A percentile compares a stretch with the other conserved stretches of the same genome.
phyloP scores from a whole-genome alignment of 2,329 filamentous ascomycete genomes.

The Sclerotinia minor region DNA sequence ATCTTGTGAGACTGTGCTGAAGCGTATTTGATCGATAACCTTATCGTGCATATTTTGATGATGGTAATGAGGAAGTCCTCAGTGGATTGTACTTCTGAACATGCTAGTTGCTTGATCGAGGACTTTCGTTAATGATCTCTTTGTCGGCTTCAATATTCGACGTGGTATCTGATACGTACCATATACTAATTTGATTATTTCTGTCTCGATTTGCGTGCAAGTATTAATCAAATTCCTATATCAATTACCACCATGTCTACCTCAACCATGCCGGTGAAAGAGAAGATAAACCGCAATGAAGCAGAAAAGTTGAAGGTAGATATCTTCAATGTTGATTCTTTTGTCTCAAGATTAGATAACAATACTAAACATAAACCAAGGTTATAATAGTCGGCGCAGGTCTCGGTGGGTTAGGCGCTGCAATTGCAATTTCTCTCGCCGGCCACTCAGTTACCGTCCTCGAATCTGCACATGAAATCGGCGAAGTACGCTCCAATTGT shows the following conservation, averaged over 20 bases:
- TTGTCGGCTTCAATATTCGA: neutral
- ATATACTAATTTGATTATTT: neutral
- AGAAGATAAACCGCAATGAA: slow-evolving; percentile 10
- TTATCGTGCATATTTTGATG: neutral
- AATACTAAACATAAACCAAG: slow-evolving; percentile 21
- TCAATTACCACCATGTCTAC: neutral
- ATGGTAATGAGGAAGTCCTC: neutral
- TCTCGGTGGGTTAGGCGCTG: slow-evolving; percentile 52
- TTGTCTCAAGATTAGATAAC: neutral
- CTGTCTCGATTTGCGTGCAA: neutral
- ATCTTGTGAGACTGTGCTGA: slow-evolving; percentile 2
- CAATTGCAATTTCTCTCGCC: slow-evolving; percentile 36
- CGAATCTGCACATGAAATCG: slow-evolving; percentile 46
- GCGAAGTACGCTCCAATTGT: slow-evolving; percentile 42
- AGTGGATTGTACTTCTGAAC: neutral
- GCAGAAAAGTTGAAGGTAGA: slow-evolving; percentile 31
- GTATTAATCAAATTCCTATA: no score
- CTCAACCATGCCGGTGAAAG: slow-evolving; percentile 9
- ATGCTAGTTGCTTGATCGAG: neutral
- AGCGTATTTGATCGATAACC: neutral
- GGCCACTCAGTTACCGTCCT: slow-evolving; percentile 46
- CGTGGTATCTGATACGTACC: neutral
- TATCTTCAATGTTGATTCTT: neutral
- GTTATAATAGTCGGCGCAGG: slow-evolving; percentile 57
- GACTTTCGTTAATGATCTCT: no score